Evolutionary conservation across 169 alveolate species (phyloP), one percentile per base, ranked within the genome.

Genomic region (Cryptosporidium muris): DNA sequence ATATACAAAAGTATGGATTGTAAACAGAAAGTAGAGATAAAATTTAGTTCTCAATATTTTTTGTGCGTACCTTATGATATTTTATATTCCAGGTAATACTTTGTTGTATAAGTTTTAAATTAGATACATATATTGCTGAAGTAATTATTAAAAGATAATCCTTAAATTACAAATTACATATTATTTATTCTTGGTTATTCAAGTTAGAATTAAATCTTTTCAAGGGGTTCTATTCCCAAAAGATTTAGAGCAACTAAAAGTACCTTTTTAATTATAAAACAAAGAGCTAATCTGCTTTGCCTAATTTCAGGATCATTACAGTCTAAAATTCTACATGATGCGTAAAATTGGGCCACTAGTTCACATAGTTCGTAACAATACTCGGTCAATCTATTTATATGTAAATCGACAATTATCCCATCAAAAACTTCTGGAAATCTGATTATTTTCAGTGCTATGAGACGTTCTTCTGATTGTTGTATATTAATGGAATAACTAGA

Each of bases 281-380:
- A 93, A 80, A 96, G 89, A 48, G 94, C 90, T 64, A 98, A 91
- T 64, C 99, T 90, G 34, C 98, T 91, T 51, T 91, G 91, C 80
- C 94, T 96, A 6, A 56, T 43, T 48, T 74, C 51, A 3, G 6
- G 14, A 38, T 95, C 92, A 16, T 90, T 95, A 40, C 88, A 90
- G 38, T 98, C 98, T 49, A 95, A 81, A 47, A 98, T 98, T 90
- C 95, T 95, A 88, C 98, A 95, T 66, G 96, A 82, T 52, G 93
- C 92, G 92, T 98, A 98, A 90, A 97, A 97, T 64, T 96, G 95
- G 12, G 98, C 95, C 81, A 97, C 95, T 58, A 88, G 92, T 42
- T 94, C 94, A 36, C 98, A 93, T 66, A 97, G 85, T 42, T 97
- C 98, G 91, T 97, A 98, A 67, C 96, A 91, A 81, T 93, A 95